Base-by-base conservation (phyloP, 2,329 filamentous ascomycete species). In the Penicillium sp. region DNA sequence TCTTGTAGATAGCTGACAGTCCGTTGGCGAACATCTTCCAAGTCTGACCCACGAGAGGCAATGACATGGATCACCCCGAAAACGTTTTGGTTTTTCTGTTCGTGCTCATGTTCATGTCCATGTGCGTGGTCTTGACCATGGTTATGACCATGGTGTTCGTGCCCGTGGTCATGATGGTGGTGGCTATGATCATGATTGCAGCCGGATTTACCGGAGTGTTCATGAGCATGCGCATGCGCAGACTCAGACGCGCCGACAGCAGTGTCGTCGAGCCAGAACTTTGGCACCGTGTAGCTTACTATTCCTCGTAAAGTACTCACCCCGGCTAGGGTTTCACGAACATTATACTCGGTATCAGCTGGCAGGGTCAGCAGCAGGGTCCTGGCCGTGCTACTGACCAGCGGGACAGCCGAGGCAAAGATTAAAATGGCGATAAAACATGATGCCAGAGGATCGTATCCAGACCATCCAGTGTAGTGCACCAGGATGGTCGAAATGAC, bases 391-490 rank as follows among this genome's bases (percentile, higher is more conserved):
- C 86, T 89, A 51, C 82, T 82, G 18, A 98, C 89, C 0, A 98
- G 78, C 0, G 93, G 93, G 24, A 91, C 81, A 0, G 93, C 88
- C 7, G 90, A 95, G n/a, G 86, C 79, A 66, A 96, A 90, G 56
- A 98, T 98, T 38, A 98, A 77, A 22, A 93, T 77, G 0, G 93
- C 91, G 56, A 98, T 98, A 49, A 96, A 77, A 66, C 90, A 94
- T 0, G 91, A 96, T 0, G 93, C 93, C 16, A 97, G 71, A 2
- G 93, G 93, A 65, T 98, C 93, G 82, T 91, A 98, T 20, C 91
- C 89, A 6, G 88, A 80, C 89, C 91, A 97, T 13, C 87, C 86
- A 63, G 87, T 86, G 59, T 88, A 84, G 63, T 94, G 85, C 0
- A 94, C 95, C 18, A 97, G 75, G 0, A 88, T 74, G 0, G 93